Base-by-base conservation (phyloP, 352 stramenopile species). In the Pythium rhizo-oryzae region DNA sequence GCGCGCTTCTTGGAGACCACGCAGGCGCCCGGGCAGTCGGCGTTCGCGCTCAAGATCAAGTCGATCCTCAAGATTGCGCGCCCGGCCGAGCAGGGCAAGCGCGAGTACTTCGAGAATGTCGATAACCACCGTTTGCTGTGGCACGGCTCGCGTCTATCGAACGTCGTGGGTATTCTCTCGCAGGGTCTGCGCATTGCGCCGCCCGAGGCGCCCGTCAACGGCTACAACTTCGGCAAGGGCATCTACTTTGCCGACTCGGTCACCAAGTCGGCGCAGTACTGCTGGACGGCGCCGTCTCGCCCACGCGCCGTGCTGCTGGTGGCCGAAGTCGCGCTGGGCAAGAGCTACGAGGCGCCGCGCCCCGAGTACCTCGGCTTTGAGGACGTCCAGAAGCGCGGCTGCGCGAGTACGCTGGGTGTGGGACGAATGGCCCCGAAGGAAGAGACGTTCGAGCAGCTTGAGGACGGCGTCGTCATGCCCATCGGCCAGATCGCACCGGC, bases 111-210 rank as follows among this genome's bases (percentile, higher is more conserved):
- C n/a, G 58, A 73, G 50, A 62, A 72, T 4, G 46, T 90, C 13
- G 69, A 79, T 67, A 92, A 92, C 62, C 84, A 90, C 69, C 83
- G 77, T 71, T 72, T 97, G 33, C 66, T 97, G 13, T 97, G 88
- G 90, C 90, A 96, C 62, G 90, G 90, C 24, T 92, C 85, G 12
- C 76, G 79, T 82, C n/a, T 80, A 2, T 71, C 78, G 35, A 94
- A 93, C 39, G 79, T 89, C 21, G 70, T 85, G 19, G 86, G 84
- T 28, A 91, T 94, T 62, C 50, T 94, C 6, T 85, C 77, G 0
- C 73, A 92, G 51, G 85, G 84, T 8, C 67, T 95, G 9, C 82
- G 82, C 4, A 82, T 94, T 35, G 84, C 87, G 37, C 85, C 87
- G 4, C 80, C 84, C 3, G 84, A 92, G 58, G 84, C 80, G 11